Base-by-base conservation (phyloP, 2,329 filamentous ascomycete species). In the Xenoacremonium recifei region DNA sequence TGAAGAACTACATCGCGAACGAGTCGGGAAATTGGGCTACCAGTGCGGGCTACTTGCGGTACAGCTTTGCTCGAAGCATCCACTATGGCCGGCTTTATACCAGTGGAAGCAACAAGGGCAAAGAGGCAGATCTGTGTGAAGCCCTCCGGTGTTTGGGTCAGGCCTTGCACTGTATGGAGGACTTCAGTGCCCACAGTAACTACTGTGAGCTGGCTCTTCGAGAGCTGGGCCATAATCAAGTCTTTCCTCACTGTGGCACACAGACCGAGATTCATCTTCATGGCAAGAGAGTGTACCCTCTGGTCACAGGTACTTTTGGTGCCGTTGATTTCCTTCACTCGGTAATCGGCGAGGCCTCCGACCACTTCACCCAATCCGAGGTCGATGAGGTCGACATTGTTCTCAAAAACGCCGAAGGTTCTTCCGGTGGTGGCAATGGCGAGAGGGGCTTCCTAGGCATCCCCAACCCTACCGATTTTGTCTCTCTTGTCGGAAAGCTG, bases 1-100 rank as follows among this genome's bases (percentile, higher is more conserved):
- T 99, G 92, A 99, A 97, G 68, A 97, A 97, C 64, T 99, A 99
- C 65, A 97, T 99, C 53, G 84, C 92, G 46, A 97, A 96, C 58
- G 92, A 97, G 63, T 73, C 70, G 12, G 89, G 90, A 4, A 78
- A 80, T 30, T 96, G 91, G 87, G 89, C 91, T 2, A 99, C 93
- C 16, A 96, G 90, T 49, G 73, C 87, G 6, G 91, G 87, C 29
- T 96, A 92, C 58, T 76, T 96, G 45, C 82, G 84, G 53, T 88
- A 81, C 66, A 90, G 86, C 55, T 74, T 93, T 48, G 75, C 76
- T 12, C 79, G 87, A 45, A 80, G 84, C 61, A 87, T 92, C 48
- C 87, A 92, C 65, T 90, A 79, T 54, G 88, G 87, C 12, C 77
- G 88, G 25, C 67, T 87, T 20, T 92, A 91, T 60, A 87, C 82